Conservation (phyloP, 306 rosid species). For the Medicago arabica region DNA sequence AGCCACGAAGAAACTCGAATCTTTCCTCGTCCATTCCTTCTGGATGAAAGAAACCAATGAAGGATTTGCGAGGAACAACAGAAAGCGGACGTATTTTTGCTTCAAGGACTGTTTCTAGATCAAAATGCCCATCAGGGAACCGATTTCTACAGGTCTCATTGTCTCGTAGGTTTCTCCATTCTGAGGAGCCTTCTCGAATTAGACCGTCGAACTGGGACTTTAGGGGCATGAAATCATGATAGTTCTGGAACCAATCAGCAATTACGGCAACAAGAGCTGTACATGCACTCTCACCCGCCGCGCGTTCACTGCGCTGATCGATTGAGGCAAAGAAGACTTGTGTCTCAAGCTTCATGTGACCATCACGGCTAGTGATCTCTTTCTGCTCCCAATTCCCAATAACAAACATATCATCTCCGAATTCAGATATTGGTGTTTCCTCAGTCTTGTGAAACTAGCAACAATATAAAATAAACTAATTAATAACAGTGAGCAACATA, state of each 20-base stretch:
- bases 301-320: slow-evolving; percentile 92
- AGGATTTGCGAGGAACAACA: slow-evolving; percentile 70
- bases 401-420: slow-evolving; percentile 89
- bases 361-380: slow-evolving; percentile 90
- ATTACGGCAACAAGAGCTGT: slow-evolving; percentile 98
- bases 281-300: slow-evolving; percentile 98
- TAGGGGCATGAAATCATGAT: slow-evolving; percentile 75
- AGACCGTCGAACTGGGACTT: slow-evolving; percentile 92
- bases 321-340: slow-evolving; percentile 96
- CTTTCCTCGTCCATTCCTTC: slow-evolving; percentile 83
- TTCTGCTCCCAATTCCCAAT: slow-evolving; percentile 91
- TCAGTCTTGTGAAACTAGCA: slow-evolving; percentile 66
- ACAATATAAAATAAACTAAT: slow-evolving; percentile 33
- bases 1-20: slow-evolving; percentile 83
- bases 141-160: slow-evolving; percentile 68
- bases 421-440: slow-evolving; percentile 90
- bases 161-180: slow-evolving; percentile 92
- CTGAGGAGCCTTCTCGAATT: slow-evolving; percentile 90
- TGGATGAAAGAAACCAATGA: slow-evolving; percentile 94
- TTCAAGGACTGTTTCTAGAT: slow-evolving; percentile 85
- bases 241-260: slow-evolving; percentile 92
- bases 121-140: slow-evolving; percentile 96
- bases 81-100: slow-evolving; percentile 89
- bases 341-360: slow-evolving; percentile 82
- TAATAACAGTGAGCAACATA: slow-evolving; percentile 20